Evolutionary conservation across 2,329 filamentous ascomycete species (phyloP), one percentile per base, ranked within the genome.

Genomic region (Uncinocarpus reesii): DNA sequence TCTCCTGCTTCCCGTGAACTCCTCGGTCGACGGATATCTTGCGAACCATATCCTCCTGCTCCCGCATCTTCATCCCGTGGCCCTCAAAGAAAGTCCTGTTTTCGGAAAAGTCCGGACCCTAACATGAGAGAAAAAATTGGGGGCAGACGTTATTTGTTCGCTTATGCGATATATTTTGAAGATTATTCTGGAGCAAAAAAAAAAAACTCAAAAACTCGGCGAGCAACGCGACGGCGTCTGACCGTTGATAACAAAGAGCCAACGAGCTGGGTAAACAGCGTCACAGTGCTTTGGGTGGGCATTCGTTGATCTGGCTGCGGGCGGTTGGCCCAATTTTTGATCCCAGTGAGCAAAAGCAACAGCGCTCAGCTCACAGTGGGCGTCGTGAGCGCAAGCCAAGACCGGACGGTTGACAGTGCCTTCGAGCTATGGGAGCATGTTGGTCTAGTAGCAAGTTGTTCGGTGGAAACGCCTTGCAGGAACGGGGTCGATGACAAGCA

Each of bases 181-280:
- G n/a, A n/a, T n/a, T n/a, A n/a, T n/a, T n/a, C n/a, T n/a, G n/a
- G n/a, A n/a, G n/a, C n/a, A n/a, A n/a, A n/a, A n/a, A n/a, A n/a
- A n/a, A n/a, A n/a, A 46, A 10, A 4, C 34, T 31, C 15, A 38
- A 29, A 44, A 38, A 21, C 16, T 15, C 15, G n/a, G 15, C 23
- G 11, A 23, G 32, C 42, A 20, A 11, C 13, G 31, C 42, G n/a
- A 28, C 29, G 20, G 26, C 40, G 13, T 29, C 13, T 6, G 2
- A 16, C n/a, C n/a, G n/a, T n/a, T n/a, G 7, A 18, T 15, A 37
- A 45, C 42, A 45, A 45, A 45, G 32, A 36, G 29, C 42, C 42
- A 44, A 7, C 24, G 20, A 11, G 11, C n/a, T 23, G 42, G 42
- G 23, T n/a, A n/a, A n/a, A 37, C 24, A 45, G 32, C 7, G 21